These are phyloP conservation scores for Aureobasidium sp. DNA, from an alignment of 2,329 filamentous ascomycete species.

Conservation along the genomic window DNA sequence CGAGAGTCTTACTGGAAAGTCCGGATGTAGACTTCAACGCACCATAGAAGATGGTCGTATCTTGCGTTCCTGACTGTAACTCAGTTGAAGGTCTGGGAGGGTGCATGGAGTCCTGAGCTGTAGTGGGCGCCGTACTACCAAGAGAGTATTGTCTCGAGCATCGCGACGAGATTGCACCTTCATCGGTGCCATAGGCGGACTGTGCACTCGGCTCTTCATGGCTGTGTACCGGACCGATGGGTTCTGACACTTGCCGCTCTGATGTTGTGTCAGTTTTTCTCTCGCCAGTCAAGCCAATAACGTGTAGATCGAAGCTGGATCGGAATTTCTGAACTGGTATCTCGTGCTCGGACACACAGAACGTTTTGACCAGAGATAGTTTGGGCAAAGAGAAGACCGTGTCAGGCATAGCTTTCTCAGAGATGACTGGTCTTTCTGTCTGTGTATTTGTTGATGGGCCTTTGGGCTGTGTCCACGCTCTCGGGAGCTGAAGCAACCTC, in stretches of 20 bases:
- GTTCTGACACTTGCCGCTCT: neutral
- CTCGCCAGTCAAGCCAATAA: neutral
- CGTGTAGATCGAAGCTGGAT: neutral
- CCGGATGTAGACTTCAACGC: neutral
- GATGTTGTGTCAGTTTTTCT: neutral
- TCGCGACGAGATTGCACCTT: neutral
- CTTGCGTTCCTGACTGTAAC: neutral
- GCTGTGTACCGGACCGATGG: neutral
- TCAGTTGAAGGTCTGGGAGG: neutral
- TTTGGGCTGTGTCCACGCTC: neutral
- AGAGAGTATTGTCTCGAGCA: neutral
- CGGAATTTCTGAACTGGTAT: neutral
- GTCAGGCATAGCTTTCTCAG: neutral
- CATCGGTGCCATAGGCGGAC: too few species aligned
- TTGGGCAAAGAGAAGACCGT: neutral
- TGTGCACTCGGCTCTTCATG: neutral
- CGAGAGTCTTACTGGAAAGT: neutral
- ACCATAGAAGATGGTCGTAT: neutral
- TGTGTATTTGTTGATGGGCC: neutral
- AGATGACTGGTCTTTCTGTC: neutral
- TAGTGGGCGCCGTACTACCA: neutral
- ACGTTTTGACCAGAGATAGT: neutral
- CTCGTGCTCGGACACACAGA: constrained; percentile 10
- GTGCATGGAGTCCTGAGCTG: neutral
- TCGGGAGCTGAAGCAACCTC: neutral